Base-by-base conservation (phyloP, 257 asterid species). In the Capsicum rhomboideum region DNA sequence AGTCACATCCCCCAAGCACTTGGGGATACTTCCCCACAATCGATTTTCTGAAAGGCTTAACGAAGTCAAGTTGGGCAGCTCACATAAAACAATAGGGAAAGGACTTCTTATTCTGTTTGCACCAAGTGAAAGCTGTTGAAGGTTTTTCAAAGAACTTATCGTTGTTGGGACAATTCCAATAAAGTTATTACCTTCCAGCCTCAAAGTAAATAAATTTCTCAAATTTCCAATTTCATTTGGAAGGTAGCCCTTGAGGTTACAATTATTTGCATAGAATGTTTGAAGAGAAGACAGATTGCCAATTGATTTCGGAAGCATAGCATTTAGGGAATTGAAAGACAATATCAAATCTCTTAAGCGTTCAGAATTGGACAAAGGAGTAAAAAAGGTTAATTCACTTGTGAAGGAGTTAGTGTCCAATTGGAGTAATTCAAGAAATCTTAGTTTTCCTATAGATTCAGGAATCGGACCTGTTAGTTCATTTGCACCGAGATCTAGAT, bases 1-100 rank as follows among this genome's bases (percentile, higher is more conserved):
- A 28, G 89, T 78, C 13, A 85, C 11, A 59, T 90, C 86, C 8
- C 87, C 87, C 0, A 90, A 55, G 81, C 90, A 89, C 1, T 26
- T 55, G 10, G 90, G 90, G 12, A 90, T 28, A 2, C 81, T 42
- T 14, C 89, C 87, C 8, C 28, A 67, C 23, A 90, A 8, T 18
- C 64, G 81, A 44, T 89, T 90, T 21, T 52, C 18, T 71, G 59
- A 21, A 55, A 88, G 53, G 13, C 10, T 11, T 4, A 88, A 18
- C 63, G 17, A 14, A 2, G 72, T 78, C 20, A 90, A 55, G 0
- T 34, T 79, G 10, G 17, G 6, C 8, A 87, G 64, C 13, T 53
- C 23, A 66, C 89, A 87, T 1, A 88, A 37, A 40, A 10, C 55
- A 1, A 44, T 37, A 9, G 89, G 89, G 34, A 90, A 18, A 2